phyloP scores from a whole-genome alignment of 2,329 filamentous ascomycete genomes.

The Alternaria conjuncta region DNA sequence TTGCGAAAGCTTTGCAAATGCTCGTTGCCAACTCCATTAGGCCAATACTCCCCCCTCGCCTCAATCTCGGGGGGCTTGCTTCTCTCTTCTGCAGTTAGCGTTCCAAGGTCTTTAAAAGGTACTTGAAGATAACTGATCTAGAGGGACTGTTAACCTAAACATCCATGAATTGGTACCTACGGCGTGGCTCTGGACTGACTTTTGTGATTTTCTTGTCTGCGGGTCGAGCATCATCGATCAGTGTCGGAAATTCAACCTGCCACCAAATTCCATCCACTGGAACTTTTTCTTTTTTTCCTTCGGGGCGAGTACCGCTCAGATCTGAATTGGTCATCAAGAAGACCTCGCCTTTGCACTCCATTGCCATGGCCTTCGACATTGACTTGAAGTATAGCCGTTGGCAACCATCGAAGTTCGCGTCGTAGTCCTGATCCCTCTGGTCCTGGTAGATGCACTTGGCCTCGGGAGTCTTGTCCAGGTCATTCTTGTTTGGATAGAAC shows the following conservation, averaged over 20 bases:
- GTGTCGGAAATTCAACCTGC: constrained; percentile 14
- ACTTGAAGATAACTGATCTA: neutral
- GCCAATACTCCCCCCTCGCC: constrained; percentile 9
- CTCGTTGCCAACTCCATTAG: constrained; percentile 1
- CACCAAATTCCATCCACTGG: constrained; percentile 13
- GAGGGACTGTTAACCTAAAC: neutral
- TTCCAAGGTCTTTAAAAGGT: neutral
- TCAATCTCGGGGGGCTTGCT: neutral
- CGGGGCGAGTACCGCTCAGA: neutral
- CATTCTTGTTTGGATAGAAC: constrained; percentile 5
- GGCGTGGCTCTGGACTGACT: neutral
- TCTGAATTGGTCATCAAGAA: constrained; percentile 9
- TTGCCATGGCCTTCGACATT: constrained; percentile 14
- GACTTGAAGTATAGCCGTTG: constrained; percentile 13
- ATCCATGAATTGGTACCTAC: neutral
- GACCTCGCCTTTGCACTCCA: constrained; percentile 8
- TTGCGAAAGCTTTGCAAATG: constrained; percentile 2
- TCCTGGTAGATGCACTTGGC: constrained; percentile 4
- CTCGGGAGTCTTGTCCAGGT: constrained; percentile 3
- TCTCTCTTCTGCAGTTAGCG: neutral
- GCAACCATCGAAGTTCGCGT: neutral
- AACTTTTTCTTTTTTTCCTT: neutral
- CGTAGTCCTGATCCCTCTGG: neutral
- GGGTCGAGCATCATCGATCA: constrained; percentile 10
- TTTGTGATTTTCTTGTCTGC: constrained; percentile 6